Evolutionary conservation across 2,329 filamentous ascomycete species (phyloP).

Genomic region (Diaporthe sp.): DNA sequence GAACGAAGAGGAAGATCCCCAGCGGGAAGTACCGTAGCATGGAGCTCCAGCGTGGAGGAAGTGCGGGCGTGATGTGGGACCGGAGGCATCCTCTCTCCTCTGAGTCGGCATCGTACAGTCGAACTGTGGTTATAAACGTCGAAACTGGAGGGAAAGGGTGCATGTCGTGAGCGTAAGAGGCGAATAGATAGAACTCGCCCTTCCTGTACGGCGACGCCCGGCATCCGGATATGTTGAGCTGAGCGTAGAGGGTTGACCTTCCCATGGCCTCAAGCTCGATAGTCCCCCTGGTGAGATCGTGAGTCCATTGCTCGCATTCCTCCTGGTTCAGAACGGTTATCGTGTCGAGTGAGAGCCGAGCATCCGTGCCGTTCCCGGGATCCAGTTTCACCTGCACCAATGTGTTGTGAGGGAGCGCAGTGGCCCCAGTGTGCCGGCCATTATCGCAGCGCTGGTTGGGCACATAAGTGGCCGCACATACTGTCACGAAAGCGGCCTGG

Average conservation of each 20-base stretch:
- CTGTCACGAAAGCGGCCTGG: not conserved
- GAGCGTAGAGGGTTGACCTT: not conserved
- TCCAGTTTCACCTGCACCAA: not conserved
- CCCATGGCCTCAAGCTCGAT: constrained; percentile 6
- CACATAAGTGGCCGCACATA: not conserved
- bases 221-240: constrained; percentile 7
- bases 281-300: not conserved
- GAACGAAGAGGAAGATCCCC: constrained; percentile 1
- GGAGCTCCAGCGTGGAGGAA: not conserved
- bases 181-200: not conserved
- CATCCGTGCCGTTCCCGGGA: not conserved
- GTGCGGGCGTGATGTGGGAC: not conserved
- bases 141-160: not conserved
- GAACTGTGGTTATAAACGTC: not conserved
- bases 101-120: not conserved
- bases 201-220: not conserved
- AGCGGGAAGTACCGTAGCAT: constrained; percentile 3
- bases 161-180: not conserved
- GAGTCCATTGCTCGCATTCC: not conserved
- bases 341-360: not conserved
- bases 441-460: constrained; percentile 5
- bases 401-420: not conserved
- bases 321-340: not conserved
- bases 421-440: not conserved
- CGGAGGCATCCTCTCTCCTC: not conserved